Evolutionary conservation across 2,329 filamentous ascomycete genomes (phyloP).

Genomic region (Verticillium nonalfalfae): DNA sequence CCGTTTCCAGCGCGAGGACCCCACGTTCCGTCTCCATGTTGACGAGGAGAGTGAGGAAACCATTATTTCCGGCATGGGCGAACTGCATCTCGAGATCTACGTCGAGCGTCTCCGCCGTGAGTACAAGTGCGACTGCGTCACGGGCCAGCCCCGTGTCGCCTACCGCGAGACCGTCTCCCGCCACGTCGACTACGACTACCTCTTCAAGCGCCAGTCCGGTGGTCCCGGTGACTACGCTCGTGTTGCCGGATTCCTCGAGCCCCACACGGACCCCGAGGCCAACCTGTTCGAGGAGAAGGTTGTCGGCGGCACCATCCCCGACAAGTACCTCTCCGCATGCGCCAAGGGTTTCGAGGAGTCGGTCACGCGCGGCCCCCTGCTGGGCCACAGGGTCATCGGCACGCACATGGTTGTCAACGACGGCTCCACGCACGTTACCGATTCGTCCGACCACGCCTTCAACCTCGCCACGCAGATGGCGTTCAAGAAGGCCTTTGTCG

Average conservation of each 20-base stretch:
- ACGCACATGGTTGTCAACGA: slow-evolving; percentile 90
- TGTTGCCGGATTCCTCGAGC: slow-evolving; percentile 88
- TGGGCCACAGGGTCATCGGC: slow-evolving; percentile 90
- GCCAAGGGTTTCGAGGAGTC: slow-evolving; percentile 86
- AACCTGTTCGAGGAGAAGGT: slow-evolving; percentile 87
- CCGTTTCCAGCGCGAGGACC: slow-evolving; percentile 96
- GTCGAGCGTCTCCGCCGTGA: slow-evolving; percentile 94
- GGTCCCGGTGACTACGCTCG: slow-evolving; percentile 94
- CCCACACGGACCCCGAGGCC: slow-evolving; percentile 62
- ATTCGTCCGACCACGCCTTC: slow-evolving; percentile 96
- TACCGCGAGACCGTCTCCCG: slow-evolving; percentile 91
- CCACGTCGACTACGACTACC: slow-evolving; percentile 80
- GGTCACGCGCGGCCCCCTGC: slow-evolving; percentile 79
- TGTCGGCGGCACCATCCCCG: slow-evolving; percentile 81
- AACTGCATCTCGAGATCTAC: slow-evolving; percentile 94
- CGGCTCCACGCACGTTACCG: slow-evolving; percentile 93
- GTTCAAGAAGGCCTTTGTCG: slow-evolving; percentile 87
- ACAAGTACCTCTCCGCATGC: slow-evolving; percentile 93
- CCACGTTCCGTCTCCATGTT: slow-evolving; percentile 91
- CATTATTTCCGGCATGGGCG: slow-evolving; percentile 97
- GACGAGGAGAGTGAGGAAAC: slow-evolving; percentile 92
- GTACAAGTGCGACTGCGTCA: slow-evolving; percentile 92
- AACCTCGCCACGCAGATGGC: slow-evolving; percentile 91
- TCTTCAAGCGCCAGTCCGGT: slow-evolving; percentile 91
- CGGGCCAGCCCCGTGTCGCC: slow-evolving; percentile 93